Conservation (phyloP, 345 rosid genomes). For the Zanthoxylum bungeanum region DNA sequence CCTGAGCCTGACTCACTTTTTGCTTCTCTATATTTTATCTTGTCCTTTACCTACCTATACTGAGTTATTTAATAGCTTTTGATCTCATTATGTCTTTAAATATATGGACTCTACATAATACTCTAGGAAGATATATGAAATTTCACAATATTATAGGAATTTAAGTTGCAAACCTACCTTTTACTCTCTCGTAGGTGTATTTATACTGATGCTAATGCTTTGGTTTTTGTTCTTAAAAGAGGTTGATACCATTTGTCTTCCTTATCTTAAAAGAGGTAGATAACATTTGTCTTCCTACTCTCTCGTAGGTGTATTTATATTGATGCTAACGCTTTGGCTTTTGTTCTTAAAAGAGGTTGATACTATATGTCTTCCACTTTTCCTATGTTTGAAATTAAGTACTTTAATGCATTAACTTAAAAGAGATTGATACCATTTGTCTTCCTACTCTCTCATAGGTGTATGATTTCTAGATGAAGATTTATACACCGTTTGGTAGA, state of each 20-base stretch:
- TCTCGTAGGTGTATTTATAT: background rate
- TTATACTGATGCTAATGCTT: background rate
- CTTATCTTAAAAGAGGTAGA: no score
- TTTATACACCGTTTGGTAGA: no score
- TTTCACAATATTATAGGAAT: background rate
- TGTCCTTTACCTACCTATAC: background rate
- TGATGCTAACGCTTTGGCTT: no score
- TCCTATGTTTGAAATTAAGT: no score
- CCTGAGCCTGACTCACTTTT: background rate
- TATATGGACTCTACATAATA: background rate
- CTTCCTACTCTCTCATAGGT: background rate
- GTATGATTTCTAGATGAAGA: background rate
- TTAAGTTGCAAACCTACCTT: background rate
- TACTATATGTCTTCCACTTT: no score
- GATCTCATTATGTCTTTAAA: background rate
- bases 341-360: no score
- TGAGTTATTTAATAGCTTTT: background rate
- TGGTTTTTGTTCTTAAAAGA: background rate
- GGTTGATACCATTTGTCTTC: background rate
- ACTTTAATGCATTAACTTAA: no score
- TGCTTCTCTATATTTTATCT: background rate
- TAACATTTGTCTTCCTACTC: background rate
- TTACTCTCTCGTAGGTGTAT: background rate
- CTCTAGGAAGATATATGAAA: background rate
- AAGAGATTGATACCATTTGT: background rate